A percentile compares a stretch with the other conserved stretches of the same genome.
Evolutionary conservation across 2,329 filamentous ascomycete species (phyloP).

Genomic region (Alternaria angustiovoidea): DNA sequence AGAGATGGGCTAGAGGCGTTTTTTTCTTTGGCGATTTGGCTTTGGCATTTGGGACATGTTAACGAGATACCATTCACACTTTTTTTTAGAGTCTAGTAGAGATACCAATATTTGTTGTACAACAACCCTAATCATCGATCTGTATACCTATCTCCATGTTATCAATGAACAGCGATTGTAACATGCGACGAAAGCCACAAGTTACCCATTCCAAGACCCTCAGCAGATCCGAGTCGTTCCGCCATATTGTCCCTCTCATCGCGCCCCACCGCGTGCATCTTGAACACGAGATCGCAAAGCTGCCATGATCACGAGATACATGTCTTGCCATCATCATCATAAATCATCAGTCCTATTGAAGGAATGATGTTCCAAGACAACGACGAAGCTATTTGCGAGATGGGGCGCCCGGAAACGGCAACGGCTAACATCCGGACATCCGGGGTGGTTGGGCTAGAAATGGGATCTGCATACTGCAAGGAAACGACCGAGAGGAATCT

Average conservation of each 20-base stretch:
- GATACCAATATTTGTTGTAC: not conserved
- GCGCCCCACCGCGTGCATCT: not conserved
- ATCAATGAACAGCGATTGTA: fast-evolving
- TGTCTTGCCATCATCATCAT: no score
- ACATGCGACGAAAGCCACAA: no score
- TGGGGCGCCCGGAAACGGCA: no score
- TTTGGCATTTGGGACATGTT: not conserved
- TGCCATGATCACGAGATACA: not conserved
- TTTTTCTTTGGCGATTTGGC: not conserved
- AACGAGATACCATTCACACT: constrained; percentile 1
- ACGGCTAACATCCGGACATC: no score
- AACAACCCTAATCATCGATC: fast-evolving
- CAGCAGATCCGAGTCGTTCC: not conserved
- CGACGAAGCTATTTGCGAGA: no score
- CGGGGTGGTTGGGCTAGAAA: no score
- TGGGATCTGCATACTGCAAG: no score
- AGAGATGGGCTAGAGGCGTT: not conserved
- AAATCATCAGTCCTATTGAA: no score
- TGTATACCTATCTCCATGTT: fast-evolving
- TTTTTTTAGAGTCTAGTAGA: not conserved
- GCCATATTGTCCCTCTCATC: not conserved
- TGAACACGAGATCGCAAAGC: not conserved
- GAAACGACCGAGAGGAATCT: no score
- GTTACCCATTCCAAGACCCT: no score
- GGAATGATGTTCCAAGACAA: no score